Base-by-base conservation (phyloP, 495 filamentous ascomycete species). In the Penicillium mononematosum region DNA sequence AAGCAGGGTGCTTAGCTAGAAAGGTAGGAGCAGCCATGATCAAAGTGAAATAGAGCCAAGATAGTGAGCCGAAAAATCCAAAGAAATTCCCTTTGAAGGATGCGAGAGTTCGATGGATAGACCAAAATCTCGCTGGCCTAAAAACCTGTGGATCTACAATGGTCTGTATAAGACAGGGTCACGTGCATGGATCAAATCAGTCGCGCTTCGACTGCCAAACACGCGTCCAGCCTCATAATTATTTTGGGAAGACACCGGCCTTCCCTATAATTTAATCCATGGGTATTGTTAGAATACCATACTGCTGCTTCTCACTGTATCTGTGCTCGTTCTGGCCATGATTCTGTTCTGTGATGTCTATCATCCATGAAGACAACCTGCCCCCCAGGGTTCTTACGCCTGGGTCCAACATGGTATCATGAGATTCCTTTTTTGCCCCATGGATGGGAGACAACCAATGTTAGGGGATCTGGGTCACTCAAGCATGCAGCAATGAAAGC, bases 381-480 rank as follows among this genome's bases (percentile, higher is more conserved):
- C 32, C 43, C 43, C 2, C 53, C 43, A 0, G 20, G 22, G 2
- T 27, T 46, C 22, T 16, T 45, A 8, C 44, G 43, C 11, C 31
- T 36, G 12, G 53, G 53, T 20, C 43, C 43, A 4, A 55, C 32
- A 19, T 78, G 75, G 75, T 65, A 71, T 14, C 69, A 72, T 51
- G 72, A 78, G 31, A 63, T 66, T 1, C 75, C 73, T 0, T 75
- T 68, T 47, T 44, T 76, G 12, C 63, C 69, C 0, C 34, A 48
- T 27, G 64, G 64, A 14, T 71, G 64, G 59, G 58, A 67, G 24
- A 55, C 62, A 16, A 47, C 20, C n/a, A 68, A 55, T 55, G 45
- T 50, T 16, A n/a, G 38, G 8, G 75, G 72, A 2, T 59, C 70
- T 11, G 55, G 68, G 12, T 64, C 71, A 4, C 52, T 78, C 20